These are phyloP conservation scores for Solanum sejunctum DNA, from an alignment of 257 asterid species.

Conservation along the genomic window DNA sequence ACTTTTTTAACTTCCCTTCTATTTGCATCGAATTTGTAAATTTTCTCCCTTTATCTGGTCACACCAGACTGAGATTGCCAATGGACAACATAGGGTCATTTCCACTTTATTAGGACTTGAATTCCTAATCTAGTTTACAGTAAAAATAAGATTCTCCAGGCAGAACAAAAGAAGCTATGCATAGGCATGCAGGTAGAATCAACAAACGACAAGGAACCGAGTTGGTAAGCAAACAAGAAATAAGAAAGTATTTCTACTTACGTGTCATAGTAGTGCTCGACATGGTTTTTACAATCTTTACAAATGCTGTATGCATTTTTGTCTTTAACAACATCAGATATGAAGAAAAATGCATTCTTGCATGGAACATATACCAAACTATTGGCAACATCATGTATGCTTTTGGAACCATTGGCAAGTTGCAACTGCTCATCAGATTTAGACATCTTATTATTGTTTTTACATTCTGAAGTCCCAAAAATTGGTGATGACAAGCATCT, in stretches of 20 bases:
- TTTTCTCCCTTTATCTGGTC: neutral
- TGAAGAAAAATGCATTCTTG: constrained; percentile 57
- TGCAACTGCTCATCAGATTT: constrained; percentile 27
- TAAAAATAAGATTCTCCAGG: neutral
- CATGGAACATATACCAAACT: constrained; percentile 87
- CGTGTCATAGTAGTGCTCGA: constrained; percentile 57
- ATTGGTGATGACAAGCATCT: constrained; percentile 82
- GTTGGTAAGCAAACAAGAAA: neutral
- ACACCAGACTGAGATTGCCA: neutral
- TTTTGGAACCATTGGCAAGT: constrained; percentile 65
- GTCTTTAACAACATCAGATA: constrained; percentile 47
- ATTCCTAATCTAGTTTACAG: neutral
- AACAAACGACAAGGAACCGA: neutral
- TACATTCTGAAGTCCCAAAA: constrained; percentile 31
- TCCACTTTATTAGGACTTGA: neutral
- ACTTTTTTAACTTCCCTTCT: neutral
- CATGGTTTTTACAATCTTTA: constrained; percentile 42
- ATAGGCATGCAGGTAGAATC: neutral
- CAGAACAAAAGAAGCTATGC: neutral
- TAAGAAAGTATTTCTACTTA: constrained; percentile 18
- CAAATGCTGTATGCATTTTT: constrained; percentile 42
- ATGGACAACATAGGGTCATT: neutral
- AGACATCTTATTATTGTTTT: constrained; percentile 19
- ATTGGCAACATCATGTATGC: constrained; percentile 39
- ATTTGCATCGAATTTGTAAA: neutral